These are phyloP conservation scores for Cercospora zeae-maydis DNA, from an alignment of 2,329 filamentous ascomycete genomes.

Conservation along the genomic window DNA sequence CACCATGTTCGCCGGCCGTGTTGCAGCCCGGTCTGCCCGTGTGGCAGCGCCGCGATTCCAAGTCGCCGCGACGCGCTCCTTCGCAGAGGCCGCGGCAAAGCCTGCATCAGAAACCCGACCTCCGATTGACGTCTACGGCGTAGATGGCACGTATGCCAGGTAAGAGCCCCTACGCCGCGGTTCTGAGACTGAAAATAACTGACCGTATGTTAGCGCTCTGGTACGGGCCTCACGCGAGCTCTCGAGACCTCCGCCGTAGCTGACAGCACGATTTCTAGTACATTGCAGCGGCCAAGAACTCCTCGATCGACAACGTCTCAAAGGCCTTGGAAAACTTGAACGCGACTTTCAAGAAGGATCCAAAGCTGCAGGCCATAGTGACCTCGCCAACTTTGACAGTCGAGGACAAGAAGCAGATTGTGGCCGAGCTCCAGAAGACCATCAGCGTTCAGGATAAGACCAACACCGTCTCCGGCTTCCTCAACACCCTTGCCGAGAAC, in stretches of 20 bases:
- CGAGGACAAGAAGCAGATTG: constrained; percentile 79
- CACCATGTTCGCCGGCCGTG: constrained; percentile 56
- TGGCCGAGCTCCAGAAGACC: constrained; percentile 84
- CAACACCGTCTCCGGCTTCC: constrained; percentile 90
- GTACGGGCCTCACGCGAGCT: constrained; percentile 55
- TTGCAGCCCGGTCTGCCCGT: constrained; percentile 56
- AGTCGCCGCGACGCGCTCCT: constrained; percentile 66
- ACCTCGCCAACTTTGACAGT: constrained; percentile 72
- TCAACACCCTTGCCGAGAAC: constrained; percentile 86
- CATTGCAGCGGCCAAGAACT: constrained; percentile 88
- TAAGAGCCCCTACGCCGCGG: not conserved
- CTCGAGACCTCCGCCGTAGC: not conserved
- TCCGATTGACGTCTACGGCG: constrained; percentile 85
- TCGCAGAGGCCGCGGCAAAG: constrained; percentile 58
- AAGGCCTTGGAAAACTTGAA: constrained; percentile 71
- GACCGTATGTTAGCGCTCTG: constrained; percentile 88
- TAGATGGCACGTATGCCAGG: constrained; percentile 91
- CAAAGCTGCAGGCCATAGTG: constrained; percentile 75
- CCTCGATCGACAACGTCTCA: constrained; percentile 78
- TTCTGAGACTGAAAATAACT: not conserved
- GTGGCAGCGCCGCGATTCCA: constrained; percentile 57
- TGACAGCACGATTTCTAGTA: constrained; percentile 57
- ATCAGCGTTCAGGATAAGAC: constrained; percentile 65
- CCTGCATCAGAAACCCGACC: constrained; percentile 67
- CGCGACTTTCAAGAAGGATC: constrained; percentile 72